Evolutionary conservation across 2,329 filamentous ascomycete genomes (phyloP).

Genomic region (Leptosphaerulina australis): DNA sequence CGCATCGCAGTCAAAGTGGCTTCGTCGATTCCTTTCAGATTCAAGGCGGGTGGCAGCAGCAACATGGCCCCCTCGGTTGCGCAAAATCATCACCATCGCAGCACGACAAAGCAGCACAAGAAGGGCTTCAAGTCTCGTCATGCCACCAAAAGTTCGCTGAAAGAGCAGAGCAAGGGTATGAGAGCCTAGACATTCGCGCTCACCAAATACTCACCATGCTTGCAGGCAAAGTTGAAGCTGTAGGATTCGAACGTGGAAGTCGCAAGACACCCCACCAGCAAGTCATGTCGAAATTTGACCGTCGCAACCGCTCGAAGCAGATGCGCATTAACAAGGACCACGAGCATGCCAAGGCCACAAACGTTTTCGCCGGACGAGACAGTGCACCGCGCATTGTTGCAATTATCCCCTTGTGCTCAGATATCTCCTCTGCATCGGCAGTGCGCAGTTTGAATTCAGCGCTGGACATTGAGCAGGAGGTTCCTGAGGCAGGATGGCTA

Average conservation of each 20-base stretch:
- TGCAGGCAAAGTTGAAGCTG: constrained; percentile 74
- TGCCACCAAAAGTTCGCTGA: constrained; percentile 83
- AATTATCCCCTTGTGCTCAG: constrained; percentile 79
- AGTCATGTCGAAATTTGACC: constrained; percentile 95
- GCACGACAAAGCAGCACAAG: constrained; percentile 85
- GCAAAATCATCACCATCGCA: constrained; percentile 79
- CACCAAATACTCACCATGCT: constrained; percentile 23
- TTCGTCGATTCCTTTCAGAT: constrained; percentile 70
- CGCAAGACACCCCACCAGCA: constrained; percentile 94
- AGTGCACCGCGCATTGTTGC: constrained; percentile 88
- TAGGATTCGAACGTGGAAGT: constrained; percentile 66
- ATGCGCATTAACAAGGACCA: constrained; percentile 81
- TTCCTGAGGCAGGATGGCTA: constrained; percentile 63
- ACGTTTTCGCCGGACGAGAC: constrained; percentile 83
- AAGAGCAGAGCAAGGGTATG: constrained; percentile 82
- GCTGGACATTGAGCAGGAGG: constrained; percentile 74
- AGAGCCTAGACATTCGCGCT: not conserved
- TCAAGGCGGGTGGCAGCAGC: constrained; percentile 73
- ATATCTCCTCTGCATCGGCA: constrained; percentile 70
- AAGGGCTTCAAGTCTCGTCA: constrained; percentile 94
- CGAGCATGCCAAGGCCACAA: constrained; percentile 78
- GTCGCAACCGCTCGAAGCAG: constrained; percentile 93
- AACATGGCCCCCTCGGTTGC: constrained; percentile 68
- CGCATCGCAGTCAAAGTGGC: constrained; percentile 39
- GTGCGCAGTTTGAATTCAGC: constrained; percentile 76